Conservation (phyloP, 192 early-diverging fungal species). For the Podila clonocystis region DNA sequence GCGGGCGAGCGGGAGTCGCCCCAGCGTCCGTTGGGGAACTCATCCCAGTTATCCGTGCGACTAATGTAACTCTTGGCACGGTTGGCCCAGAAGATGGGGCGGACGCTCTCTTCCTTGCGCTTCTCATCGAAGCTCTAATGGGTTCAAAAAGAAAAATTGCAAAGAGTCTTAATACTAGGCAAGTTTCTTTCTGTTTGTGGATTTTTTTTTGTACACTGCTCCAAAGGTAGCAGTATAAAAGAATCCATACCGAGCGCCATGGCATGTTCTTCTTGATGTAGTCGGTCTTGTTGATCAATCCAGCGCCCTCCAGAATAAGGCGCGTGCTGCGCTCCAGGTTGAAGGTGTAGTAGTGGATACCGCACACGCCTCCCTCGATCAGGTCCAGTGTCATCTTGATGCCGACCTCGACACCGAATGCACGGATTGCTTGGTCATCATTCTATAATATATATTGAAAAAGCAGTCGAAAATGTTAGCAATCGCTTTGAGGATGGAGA, state of each 20-base stretch:
- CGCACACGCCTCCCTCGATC: conserved; percentile 59
- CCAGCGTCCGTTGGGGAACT: conserved; percentile 99
- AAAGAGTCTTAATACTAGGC: conserved; percentile 83
- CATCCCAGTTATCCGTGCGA: conserved; percentile 90
- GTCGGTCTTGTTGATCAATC: conserved; percentile 66
- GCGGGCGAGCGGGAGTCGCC: conserved; percentile 94
- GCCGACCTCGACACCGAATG: conserved; percentile 87
- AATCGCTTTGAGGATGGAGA: background rate
- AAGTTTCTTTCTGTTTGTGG: conserved; percentile 69
- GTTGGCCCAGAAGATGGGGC: conserved; percentile 99
- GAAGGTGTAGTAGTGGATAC: conserved; percentile 95
- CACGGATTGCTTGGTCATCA: conserved; percentile 97
- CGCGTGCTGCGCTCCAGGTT: conserved; percentile 90
- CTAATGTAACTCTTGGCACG: conserved; percentile 90
- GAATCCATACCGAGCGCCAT: conserved; percentile 28
- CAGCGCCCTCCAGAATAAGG: conserved; percentile 82
- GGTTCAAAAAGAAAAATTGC: conserved; percentile 15
- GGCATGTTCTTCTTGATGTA: conserved; percentile 15
- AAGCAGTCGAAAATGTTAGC: background rate
- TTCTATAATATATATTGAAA: conserved; percentile 34
- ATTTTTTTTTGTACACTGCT: background rate
- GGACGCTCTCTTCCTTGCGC: conserved; percentile 93
- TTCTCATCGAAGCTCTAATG: conserved; percentile 52
- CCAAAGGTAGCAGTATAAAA: background rate
- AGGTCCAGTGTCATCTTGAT: conserved; percentile 79